Evolutionary conservation across 345 rosid species (phyloP).

Genomic region (Aurinia saxatilis): DNA sequence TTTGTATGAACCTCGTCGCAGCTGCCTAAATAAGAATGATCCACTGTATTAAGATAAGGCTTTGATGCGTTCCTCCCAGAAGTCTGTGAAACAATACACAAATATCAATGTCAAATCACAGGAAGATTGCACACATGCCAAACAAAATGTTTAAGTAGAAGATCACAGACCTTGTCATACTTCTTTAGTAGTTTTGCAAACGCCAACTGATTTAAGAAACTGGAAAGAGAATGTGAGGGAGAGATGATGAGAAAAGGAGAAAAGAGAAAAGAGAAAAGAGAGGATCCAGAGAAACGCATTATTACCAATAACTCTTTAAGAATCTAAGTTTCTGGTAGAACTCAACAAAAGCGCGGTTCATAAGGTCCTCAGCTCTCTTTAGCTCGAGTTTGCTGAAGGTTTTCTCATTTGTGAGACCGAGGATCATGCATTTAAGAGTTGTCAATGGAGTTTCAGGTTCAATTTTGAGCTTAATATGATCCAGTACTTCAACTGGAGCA

Average conservation of each 20-base stretch:
- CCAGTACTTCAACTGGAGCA: slow-evolving; percentile 47
- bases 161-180: slow-evolving; percentile 54
- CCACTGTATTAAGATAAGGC: slow-evolving; percentile 51
- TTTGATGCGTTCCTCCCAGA: slow-evolving; percentile 52
- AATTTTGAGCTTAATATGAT: slow-evolving; percentile 51
- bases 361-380: slow-evolving; percentile 46
- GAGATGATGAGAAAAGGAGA: background rate
- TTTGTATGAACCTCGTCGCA: slow-evolving; percentile 48
- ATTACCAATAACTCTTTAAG: slow-evolving; percentile 51
- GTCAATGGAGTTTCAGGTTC: slow-evolving; percentile 53
- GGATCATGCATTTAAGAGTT: slow-evolving; percentile 45
- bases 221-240: slow-evolving; percentile 25
- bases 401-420: slow-evolving; percentile 45
- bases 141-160: background rate
- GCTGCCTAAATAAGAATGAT: slow-evolving; percentile 57
- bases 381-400: slow-evolving; percentile 44
- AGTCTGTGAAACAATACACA: slow-evolving; percentile 31
- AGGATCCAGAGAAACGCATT: background rate
- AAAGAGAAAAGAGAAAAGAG: background rate
- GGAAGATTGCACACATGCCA: background rate
- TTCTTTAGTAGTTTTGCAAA: slow-evolving; percentile 69
- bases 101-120: background rate
- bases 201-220: slow-evolving; percentile 62
- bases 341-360: slow-evolving; percentile 44
- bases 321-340: slow-evolving; percentile 62